Base-by-base conservation (phyloP, 495 filamentous ascomycete species). In the Xylaria castorea region DNA sequence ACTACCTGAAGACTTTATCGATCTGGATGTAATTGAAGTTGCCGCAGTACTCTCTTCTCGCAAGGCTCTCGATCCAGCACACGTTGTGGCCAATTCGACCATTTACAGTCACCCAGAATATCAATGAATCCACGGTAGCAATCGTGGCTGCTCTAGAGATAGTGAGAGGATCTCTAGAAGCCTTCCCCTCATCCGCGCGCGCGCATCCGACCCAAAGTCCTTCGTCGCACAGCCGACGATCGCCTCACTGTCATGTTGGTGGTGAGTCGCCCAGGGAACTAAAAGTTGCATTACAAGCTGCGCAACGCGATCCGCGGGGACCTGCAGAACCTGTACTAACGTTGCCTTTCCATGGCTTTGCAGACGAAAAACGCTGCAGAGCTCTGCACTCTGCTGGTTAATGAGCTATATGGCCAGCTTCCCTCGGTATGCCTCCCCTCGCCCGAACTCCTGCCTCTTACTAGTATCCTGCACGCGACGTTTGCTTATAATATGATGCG, bases 341-440 rank as follows among this genome's bases (percentile, higher is more conserved):
- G 18, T 60, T n/a, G 20, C 55, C 34, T n/a, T 46, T 27, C n/a
- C 32, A 8, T 48, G 61, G 14, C 65, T 22, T 73, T 22, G 34
- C 46, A 86, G 86, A 88, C 88, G 70, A 81, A 86, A 85, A 85
- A 92, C 76, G 85, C 88, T 55, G 87, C 89, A 77, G 92, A 98
- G 88, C 91, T 98, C 65, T 97, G 93, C 83, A 85, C 89, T 81
- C 90, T 97, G 76, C 88, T 98, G n/a, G 90, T 98, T 58, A 88
- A 93, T 71, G 93, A 97, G 76, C 87, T 92, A 27, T 93, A 94
- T 81, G 96, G 96, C 74, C 92, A 97, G 77, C 87, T 99, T 36
- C 92, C 93, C 64, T 93, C 93, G 78, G 95, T 98, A 91, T 76
- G 93, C 86, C 44, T 68, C 22, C 68, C 48, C 38, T 48, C 18